phyloP scores from a whole-genome alignment of 2,329 filamentous ascomycete genomes.

The Diaporthe nobilis region DNA sequence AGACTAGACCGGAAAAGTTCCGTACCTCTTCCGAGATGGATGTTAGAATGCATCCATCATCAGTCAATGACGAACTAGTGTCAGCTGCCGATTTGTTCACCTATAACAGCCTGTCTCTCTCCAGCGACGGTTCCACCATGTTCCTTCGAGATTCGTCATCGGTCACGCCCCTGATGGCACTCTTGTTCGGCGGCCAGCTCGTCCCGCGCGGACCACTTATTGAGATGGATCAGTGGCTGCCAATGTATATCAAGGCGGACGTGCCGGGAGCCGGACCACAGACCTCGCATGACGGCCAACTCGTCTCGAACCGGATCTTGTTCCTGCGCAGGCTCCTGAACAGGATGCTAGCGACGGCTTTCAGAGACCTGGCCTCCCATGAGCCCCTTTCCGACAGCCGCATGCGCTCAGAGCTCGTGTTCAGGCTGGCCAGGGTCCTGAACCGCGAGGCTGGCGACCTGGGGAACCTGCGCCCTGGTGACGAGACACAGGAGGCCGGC shows the following conservation, averaged over 20 bases:
- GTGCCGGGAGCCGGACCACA: too few relatives aligned
- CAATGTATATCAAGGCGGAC: neutral
- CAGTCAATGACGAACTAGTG: neutral
- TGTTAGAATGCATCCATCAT: slow-evolving; percentile 13
- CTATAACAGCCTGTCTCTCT: slow-evolving; percentile 25
- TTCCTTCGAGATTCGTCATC: slow-evolving; percentile 19
- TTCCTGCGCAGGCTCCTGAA: slow-evolving; percentile 20
- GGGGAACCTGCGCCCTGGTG: neutral
- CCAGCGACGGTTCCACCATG: neutral
- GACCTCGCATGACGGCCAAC: neutral
- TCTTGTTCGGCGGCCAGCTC: slow-evolving; percentile 27
- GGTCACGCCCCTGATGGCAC: slow-evolving; percentile 15
- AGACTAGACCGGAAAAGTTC: neutral
- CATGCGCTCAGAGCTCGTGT: neutral
- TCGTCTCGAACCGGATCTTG: neutral
- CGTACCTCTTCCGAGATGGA: slow-evolving; percentile 9
- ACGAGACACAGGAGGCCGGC: too few relatives aligned
- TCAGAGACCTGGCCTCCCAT: slow-evolving; percentile 13
- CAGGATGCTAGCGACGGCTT: slow-evolving; percentile 27
- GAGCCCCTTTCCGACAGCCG: neutral
- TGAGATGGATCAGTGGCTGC: slow-evolving; percentile 34
- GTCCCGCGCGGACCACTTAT: neutral
- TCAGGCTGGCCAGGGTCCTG: slow-evolving; percentile 1
- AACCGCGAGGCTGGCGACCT: neutral
- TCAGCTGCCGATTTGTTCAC: neutral